Evolutionary conservation across 257 asterid genomes (phyloP), one percentile per base, ranked within the genome.

Genomic region (Petunia secreta): DNA sequence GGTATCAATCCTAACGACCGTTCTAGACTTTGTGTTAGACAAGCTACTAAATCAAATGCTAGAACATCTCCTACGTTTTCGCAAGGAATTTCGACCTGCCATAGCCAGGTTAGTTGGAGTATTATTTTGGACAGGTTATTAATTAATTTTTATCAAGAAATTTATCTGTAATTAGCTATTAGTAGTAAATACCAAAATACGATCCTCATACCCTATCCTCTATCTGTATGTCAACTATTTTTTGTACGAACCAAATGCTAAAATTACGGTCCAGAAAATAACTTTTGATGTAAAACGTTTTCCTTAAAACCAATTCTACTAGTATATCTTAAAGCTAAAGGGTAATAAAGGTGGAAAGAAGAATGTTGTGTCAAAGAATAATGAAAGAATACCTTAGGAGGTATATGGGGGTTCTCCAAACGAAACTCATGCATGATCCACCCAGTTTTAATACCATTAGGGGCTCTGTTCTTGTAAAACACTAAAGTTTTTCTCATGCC

Each of bases 401-500:
- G 98, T 46, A 89, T 58, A 57, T 84, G 89, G 60, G 94, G 97
- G 77, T 91, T 90, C 58, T 94, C 94, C 0, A 94, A 87, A 53
- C 97, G 95, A 90, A 92, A 94, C 82, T 94, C 98, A 79, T 93
- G 98, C 98, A 93, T 92, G 75, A 94, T 91, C 98, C 98, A 94
- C 59, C 93, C 95, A 8, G 93, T 93, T 85, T 94, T 94, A 78
- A 86, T 82, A 36, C 98, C 98, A 75, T 93, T 89, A 0, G 98
- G 98, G 69, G 98, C 98, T 83, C 98, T 87, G 81, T 89, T 88
- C 82, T 67, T 88, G 96, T 94, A 93, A 82, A 94, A 94, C 5
- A 94, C 98, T 81, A 94, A 79, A 3, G 98, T 93, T 83, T 94
- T 94, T 82, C 97, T 93, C 98, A 94, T 94, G 25, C 98, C 98